Percentiles rank a stretch among this genome's conserved stretches.
These are phyloP conservation scores for Podospora pseudopauciseta DNA, from an alignment of 495 filamentous ascomycete species.

Conservation along the genomic window DNA sequence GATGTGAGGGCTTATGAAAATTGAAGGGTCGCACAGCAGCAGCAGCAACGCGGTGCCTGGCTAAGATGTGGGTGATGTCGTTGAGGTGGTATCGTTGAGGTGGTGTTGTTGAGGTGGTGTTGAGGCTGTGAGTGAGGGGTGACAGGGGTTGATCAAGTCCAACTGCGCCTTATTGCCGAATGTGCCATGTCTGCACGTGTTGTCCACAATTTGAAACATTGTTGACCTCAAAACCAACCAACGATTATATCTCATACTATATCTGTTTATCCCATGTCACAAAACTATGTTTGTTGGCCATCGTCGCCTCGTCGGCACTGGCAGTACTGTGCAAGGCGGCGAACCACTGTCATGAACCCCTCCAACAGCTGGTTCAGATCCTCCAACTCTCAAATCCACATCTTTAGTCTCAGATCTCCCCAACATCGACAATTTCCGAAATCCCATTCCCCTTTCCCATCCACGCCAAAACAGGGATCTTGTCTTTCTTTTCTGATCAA, in stretches of 20 bases:
- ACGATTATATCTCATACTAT: not conserved
- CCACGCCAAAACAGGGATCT: not conserved
- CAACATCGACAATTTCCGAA: not conserved
- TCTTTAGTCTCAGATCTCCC: not conserved
- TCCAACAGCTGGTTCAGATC: not conserved
- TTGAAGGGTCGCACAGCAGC: not conserved
- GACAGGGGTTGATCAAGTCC: not conserved
- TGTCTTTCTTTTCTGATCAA: not conserved
- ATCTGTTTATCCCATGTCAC: not conserved
- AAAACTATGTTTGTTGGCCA: not conserved
- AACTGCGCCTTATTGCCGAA: not conserved
- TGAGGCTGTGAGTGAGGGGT: not conserved
- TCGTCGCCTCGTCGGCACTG: not conserved
- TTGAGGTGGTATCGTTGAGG: not conserved
- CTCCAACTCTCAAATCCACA: not conserved
- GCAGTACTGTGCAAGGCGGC: not conserved
- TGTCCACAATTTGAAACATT: not conserved
- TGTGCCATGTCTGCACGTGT: not conserved
- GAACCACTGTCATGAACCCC: not conserved
- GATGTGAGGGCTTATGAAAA: not conserved
- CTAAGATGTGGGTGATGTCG: not conserved
- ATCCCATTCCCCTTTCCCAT: not conserved
- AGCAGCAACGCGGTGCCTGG: not conserved
- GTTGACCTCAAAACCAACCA: not conserved
- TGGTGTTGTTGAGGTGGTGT: not conserved